These are phyloP conservation scores for Hygrophila difformis DNA, from an alignment of 257 asterid genomes.

Conservation along the genomic window DNA sequence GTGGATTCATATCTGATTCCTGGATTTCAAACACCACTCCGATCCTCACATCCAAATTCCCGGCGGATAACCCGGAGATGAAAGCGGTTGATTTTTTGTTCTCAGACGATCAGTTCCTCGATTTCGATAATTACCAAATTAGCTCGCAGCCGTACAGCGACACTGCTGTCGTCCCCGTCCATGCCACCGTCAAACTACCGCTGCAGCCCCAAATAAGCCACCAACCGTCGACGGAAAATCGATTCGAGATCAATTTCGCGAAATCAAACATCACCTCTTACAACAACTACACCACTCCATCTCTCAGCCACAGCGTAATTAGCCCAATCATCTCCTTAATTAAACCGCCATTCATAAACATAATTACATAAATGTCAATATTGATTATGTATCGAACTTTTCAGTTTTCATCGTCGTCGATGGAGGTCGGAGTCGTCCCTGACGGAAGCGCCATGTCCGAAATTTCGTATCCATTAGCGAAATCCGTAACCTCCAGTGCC, in stretches of 20 bases:
- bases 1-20: constrained; percentile 14
- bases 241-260: constrained; percentile 34
- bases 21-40: constrained; percentile 35
- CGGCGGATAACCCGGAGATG: constrained; percentile 24
- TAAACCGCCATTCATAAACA: not conserved
- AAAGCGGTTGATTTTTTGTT: constrained; percentile 37
- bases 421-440: constrained; percentile 75
- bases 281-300: constrained; percentile 26
- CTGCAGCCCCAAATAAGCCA: constrained; percentile 6
- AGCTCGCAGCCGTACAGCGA: constrained; percentile 23
- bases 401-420: constrained; percentile 73
- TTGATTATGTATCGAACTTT: not conserved
- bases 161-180: constrained; percentile 37
- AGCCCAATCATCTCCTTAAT: not conserved
- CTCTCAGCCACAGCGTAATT: constrained; percentile 48
- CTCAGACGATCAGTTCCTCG: constrained; percentile 32
- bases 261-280: constrained; percentile 26
- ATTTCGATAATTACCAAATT: constrained; percentile 27
- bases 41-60: constrained; percentile 14
- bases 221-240: constrained; percentile 26
- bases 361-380: not conserved
- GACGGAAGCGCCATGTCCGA: constrained; percentile 55
- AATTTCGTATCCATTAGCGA: constrained; percentile 29
- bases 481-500: too few relatives aligned
- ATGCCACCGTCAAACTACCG: constrained; percentile 24